phyloP scores from a whole-genome alignment of 2,329 filamentous ascomycete genomes.

The Polychaeton citri region DNA sequence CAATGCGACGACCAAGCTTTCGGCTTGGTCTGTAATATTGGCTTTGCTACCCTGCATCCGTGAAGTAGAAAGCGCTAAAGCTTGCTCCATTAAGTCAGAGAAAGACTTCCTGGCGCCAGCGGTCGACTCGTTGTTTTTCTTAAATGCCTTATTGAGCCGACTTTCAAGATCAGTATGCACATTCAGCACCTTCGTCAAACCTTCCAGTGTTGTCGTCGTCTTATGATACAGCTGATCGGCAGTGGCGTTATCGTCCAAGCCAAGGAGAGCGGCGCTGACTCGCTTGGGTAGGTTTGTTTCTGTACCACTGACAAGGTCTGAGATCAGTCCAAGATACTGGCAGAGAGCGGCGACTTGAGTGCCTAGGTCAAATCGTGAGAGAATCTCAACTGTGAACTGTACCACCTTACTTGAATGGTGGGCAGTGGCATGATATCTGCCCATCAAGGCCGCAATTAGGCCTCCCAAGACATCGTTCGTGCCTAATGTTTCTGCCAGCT shows the following conservation, averaged over 20 bases:
- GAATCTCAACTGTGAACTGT: constrained; percentile 62
- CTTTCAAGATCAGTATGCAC: constrained; percentile 10
- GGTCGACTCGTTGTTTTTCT: constrained; percentile 8
- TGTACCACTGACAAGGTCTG: background rate
- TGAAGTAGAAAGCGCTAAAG: constrained; percentile 32
- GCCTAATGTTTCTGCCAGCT: constrained; percentile 73
- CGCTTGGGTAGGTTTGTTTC: background rate
- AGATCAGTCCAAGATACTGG: constrained; percentile 60
- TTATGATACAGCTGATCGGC: constrained; percentile 20
- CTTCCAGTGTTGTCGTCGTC: constrained; percentile 25
- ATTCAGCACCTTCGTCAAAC: constrained; percentile 23
- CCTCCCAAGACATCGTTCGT: constrained; percentile 79
- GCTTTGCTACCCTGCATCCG: constrained; percentile 3
- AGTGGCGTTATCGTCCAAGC: constrained; percentile 35
- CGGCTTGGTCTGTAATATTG: constrained; percentile 27
- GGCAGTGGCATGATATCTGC: constrained; percentile 49
- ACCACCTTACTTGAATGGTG: constrained; percentile 53
- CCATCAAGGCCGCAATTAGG: constrained; percentile 76
- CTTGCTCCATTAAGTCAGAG: constrained; percentile 15
- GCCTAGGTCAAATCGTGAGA: constrained; percentile 57
- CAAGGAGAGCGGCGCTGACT: constrained; percentile 60
- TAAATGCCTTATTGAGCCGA: constrained; percentile 14
- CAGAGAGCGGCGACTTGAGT: constrained; percentile 61
- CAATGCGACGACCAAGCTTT: constrained; percentile 61
- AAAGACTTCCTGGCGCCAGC: constrained; percentile 16